Conservation (phyloP, 805 yeast genomes). For the Starmerella geochares region DNA sequence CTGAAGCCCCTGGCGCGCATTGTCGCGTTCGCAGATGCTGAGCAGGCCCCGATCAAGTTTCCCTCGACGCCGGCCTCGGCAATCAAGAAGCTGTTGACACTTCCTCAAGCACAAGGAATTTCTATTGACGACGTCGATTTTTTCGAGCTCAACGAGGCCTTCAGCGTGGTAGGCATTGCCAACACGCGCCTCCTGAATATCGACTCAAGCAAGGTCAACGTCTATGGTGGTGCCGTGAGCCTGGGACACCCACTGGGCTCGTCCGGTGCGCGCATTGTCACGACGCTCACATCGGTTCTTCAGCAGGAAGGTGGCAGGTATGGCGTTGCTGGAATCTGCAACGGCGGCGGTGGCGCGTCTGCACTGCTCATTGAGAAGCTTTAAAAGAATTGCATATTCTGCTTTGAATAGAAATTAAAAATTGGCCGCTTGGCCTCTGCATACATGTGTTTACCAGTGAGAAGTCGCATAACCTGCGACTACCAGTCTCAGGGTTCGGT, state of each 20-base stretch:
- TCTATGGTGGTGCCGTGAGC: slow-evolving; percentile 95
- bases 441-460: no score
- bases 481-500: no score
- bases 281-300: slow-evolving; percentile 72
- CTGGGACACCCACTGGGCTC: slow-evolving; percentile 94
- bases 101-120: slow-evolving; percentile 58
- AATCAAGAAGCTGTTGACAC: slow-evolving; percentile 74
- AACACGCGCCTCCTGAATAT: slow-evolving; percentile 58
- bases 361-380: slow-evolving; percentile 75
- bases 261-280: slow-evolving; percentile 89
- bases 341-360: slow-evolving; percentile 99
- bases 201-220: slow-evolving; percentile 63
- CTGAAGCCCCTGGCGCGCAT: slow-evolving; percentile 83
- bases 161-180: slow-evolving; percentile 91
- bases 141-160: slow-evolving; percentile 95
- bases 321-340: slow-evolving; percentile 95
- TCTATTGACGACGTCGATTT: slow-evolving; percentile 61
- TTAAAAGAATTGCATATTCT: no score
- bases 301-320: slow-evolving; percentile 74
- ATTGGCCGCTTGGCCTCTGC: no score
- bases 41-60: slow-evolving; percentile 86
- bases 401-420: no score
- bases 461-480: no score
- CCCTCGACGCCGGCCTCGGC: slow-evolving; percentile 94
- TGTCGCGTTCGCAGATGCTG: slow-evolving; percentile 97